Conservation (phyloP, 1,284 basidiomycete genomes). For the Papiliotrema flavescens region DNA sequence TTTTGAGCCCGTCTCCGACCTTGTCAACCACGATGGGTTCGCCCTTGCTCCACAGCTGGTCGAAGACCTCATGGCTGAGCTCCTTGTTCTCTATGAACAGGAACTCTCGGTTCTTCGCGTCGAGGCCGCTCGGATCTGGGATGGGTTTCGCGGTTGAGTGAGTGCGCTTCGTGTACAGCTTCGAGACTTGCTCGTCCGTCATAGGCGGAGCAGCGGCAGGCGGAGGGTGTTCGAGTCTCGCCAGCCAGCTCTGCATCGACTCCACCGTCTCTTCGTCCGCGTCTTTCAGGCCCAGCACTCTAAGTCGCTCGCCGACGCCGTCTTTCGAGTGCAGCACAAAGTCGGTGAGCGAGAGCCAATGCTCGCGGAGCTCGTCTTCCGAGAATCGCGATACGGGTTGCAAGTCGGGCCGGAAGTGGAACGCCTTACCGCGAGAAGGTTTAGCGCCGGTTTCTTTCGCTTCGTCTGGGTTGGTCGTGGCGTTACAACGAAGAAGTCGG, state of each 20-base stretch:
- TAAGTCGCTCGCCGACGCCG: slow-evolving; percentile 20
- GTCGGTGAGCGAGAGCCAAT: slow-evolving; percentile 37
- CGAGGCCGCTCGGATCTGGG: slow-evolving; percentile 36
- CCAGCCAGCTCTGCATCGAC: slow-evolving; percentile 4
- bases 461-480: neutral
- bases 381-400: slow-evolving; percentile 75
- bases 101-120: slow-evolving; percentile 28
- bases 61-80: slow-evolving; percentile 63
- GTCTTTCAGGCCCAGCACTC: slow-evolving; percentile 20
- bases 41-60: slow-evolving; percentile 65
- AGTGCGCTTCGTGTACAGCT: slow-evolving; percentile 31
- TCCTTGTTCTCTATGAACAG: slow-evolving; percentile 53
- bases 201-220: neutral
- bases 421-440: neutral
- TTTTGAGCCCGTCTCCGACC: slow-evolving; percentile 59
- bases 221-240: neutral
- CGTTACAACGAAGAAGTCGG: slow-evolving; percentile 23
- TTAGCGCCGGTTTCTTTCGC: neutral
- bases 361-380: slow-evolving; percentile 59
- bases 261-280: slow-evolving; percentile 5
- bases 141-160: slow-evolving; percentile 37
- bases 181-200: slow-evolving; percentile 10
- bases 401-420: slow-evolving; percentile 55
- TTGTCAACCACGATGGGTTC: slow-evolving; percentile 72
- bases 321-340: slow-evolving; percentile 28